phyloP scores from a whole-genome alignment of 495 filamentous ascomycete species.

The Annulohypoxylon maeteangense region DNA sequence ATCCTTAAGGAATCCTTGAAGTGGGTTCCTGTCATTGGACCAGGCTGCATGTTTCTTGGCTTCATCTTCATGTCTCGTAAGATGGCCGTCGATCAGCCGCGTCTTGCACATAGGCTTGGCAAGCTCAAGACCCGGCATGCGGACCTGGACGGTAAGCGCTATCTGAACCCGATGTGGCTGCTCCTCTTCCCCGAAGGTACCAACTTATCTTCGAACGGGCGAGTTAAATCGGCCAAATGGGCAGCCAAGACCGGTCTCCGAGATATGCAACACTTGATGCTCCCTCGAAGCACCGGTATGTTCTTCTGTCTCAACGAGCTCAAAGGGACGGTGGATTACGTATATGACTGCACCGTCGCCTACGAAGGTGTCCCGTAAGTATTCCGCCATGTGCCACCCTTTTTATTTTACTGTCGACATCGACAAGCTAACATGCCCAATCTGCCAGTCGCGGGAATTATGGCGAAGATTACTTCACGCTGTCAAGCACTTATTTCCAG shows the following conservation, averaged over 20 bases:
- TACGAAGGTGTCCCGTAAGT: constrained; percentile 84
- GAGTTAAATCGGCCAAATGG: constrained; percentile 71
- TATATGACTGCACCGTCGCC: constrained; percentile 87
- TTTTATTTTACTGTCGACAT: constrained; percentile 3
- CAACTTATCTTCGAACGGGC: constrained; percentile 74
- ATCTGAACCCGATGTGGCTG: constrained; percentile 83
- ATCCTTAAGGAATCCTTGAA: constrained; percentile 86
- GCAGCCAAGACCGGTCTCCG: constrained; percentile 73
- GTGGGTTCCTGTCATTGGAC: constrained; percentile 77
- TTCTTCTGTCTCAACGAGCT: constrained; percentile 81
- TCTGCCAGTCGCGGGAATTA: constrained; percentile 69
- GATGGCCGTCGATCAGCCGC: constrained; percentile 79
- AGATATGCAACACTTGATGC: constrained; percentile 73
- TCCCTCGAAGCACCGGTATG: constrained; percentile 80
- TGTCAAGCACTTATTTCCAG: constrained; percentile 77
- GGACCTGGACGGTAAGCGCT: constrained; percentile 62
- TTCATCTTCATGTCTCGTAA: constrained; percentile 89
- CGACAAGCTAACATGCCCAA: constrained; percentile 19
- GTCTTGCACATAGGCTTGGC: constrained; percentile 72
- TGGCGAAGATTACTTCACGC: constrained; percentile 80
- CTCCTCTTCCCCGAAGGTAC: constrained; percentile 88
- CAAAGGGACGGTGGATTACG: constrained; percentile 74
- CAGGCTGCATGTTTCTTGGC: constrained; percentile 82
- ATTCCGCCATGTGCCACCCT: not conserved
- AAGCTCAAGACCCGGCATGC: constrained; percentile 69